Percentiles rank a stretch among this genome's conserved stretches.
Evolutionary conservation across 257 asterid genomes (phyloP).

Genomic region (Nicotiana otophora): DNA sequence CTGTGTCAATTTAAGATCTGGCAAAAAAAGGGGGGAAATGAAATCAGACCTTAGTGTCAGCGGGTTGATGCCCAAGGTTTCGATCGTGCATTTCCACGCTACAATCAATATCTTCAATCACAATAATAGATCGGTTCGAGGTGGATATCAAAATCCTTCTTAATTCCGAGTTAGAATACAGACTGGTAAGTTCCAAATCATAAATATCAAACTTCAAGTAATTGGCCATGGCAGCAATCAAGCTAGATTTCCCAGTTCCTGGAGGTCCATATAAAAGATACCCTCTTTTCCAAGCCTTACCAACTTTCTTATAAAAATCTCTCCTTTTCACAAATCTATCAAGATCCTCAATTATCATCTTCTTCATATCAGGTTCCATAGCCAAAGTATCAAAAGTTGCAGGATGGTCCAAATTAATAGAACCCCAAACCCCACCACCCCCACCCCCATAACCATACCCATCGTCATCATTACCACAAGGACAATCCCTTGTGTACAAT

Average conservation of each 20-base stretch:
- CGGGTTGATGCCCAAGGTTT: conserved; percentile 16
- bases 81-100: conserved; percentile 58
- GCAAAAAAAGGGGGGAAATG: neutral
- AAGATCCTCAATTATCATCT: conserved; percentile 47
- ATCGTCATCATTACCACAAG: conserved; percentile 27
- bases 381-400: conserved; percentile 67
- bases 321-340: conserved; percentile 69
- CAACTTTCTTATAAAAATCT: conserved; percentile 68
- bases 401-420: conserved; percentile 66
- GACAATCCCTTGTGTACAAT: conserved; percentile 56
- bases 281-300: conserved; percentile 91
- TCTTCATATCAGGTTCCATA: conserved; percentile 54
- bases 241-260: conserved; percentile 82
- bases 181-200: conserved; percentile 58
- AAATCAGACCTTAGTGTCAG: conserved; percentile 28
- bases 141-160: conserved; percentile 58
- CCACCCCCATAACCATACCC: conserved; percentile 37
- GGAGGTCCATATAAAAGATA: conserved; percentile 83
- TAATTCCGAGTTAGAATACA: conserved; percentile 51
- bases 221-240: conserved; percentile 82
- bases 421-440: conserved; percentile 58
- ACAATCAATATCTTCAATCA: conserved; percentile 82
- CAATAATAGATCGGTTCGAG: conserved; percentile 54
- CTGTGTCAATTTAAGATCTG: no score
- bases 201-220: conserved; percentile 65